Evolutionary conservation across 202 grass and related monocot species (phyloP), one percentile per base, ranked within the genome.

Genomic region (Saccharum hybrid): DNA sequence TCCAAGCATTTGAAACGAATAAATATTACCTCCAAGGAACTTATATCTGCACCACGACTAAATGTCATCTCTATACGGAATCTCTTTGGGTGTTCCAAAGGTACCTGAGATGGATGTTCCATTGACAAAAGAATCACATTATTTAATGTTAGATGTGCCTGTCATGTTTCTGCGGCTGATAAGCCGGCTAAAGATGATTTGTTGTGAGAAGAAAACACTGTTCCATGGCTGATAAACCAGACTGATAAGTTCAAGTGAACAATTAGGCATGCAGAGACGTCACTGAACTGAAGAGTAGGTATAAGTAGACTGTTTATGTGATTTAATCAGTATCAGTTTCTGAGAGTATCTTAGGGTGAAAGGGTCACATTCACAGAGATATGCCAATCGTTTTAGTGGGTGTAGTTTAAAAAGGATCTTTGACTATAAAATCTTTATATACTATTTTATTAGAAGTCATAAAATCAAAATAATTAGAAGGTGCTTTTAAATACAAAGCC

Each of bases 41-140:
- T 90, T 90, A 94, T 90, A 91, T 97, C 88, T 79, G 95, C 92
- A 79, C 95, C 95, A 80, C 85, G 86, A 80, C 95, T 97, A 66
- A 87, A 97, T 69, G 95, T 97, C 95, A 97, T 97, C 73, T 94
- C 95, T 89, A 97, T 91, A 46, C 95, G 95, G 61, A 97, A 97
- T 79, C 95, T 93, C 85, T 91, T 91, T 66, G 94, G 94, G 71
- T 97, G 86, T 90, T 94, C 92, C 76, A 94, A 81, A 76, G 94
- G 61, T 41, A 91, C 88, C 94, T 97, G 90, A 10, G 77, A 77
- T 77, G 28, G 69, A 67, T 21, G 10, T 68, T 52, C 12, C 22
- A 81, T 88, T 52, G 43, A 38, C 18, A 77, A 54, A 57, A 71
- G 36, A 69, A 84, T 51, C 74, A 83, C 48, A 82, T 57, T 10